phyloP scores from a whole-genome alignment of 768 basidiomycete genomes.

The Termitomyces sp. region DNA sequence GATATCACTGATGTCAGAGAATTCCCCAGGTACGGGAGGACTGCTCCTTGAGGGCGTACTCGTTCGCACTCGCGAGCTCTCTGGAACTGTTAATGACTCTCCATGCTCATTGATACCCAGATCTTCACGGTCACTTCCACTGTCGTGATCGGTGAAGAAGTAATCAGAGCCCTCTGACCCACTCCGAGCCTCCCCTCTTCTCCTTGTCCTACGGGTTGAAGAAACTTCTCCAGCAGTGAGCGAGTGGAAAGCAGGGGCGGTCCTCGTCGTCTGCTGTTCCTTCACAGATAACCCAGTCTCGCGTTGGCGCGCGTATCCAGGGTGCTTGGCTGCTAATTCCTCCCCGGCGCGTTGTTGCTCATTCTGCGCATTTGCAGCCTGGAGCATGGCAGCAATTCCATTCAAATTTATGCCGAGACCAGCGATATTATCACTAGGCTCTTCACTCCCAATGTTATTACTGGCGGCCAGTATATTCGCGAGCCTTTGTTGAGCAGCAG shows the following conservation, averaged over 20 bases:
- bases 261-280: constrained; percentile 53
- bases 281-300: constrained; percentile 40
- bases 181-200: constrained; percentile 31
- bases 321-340: constrained; percentile 39
- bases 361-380: constrained; percentile 67
- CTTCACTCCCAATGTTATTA: constrained; percentile 21
- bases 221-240: constrained; percentile 54
- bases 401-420: constrained; percentile 54
- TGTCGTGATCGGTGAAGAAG: constrained; percentile 46
- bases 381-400: constrained; percentile 73
- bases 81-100: constrained; percentile 25
- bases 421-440: constrained; percentile 27
- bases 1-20: constrained; percentile 73
- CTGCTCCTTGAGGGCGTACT: constrained; percentile 36
- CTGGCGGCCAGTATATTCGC: constrained; percentile 32
- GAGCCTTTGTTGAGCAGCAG: constrained; percentile 67
- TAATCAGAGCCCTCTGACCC: constrained; percentile 50
- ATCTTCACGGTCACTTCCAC: constrained; percentile 38
- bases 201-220: constrained; percentile 24
- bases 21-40: constrained; percentile 50
- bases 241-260: constrained; percentile 75
- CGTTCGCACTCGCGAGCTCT: constrained; percentile 27
- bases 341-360: constrained; percentile 41
- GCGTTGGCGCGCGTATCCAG: constrained; percentile 38
- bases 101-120: constrained; percentile 22